Conservation (phyloP, 225 moss, liverwort and hornwort genomes). For the Polytrichum commune region DNA sequence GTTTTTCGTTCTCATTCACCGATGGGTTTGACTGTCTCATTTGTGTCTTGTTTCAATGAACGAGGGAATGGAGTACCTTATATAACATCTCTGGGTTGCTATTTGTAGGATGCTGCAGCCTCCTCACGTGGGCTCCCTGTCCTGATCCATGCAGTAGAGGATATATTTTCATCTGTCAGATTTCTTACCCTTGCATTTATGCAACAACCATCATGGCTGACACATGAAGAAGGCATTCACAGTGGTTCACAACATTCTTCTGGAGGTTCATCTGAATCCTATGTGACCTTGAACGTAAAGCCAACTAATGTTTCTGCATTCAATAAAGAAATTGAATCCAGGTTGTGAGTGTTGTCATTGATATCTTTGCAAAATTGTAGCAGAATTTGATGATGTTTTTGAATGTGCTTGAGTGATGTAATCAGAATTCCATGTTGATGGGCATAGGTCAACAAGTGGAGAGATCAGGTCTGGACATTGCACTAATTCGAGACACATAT, state of each 20-base stretch:
- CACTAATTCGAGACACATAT: conserved; percentile 51
- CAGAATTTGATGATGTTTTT: neutral
- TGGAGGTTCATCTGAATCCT: conserved; percentile 5
- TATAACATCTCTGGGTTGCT: neutral
- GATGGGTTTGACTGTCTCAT: neutral
- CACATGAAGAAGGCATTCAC: conserved; percentile 11
- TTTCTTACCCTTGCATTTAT: conserved; percentile 69
- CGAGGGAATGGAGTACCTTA: neutral
- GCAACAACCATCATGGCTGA: conserved; percentile 27
- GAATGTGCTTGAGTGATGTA: neutral
- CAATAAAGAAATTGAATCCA: too few species aligned
- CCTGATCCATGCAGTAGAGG: conserved; percentile 59
- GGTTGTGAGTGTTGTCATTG: too few species aligned
- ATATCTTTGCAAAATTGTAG: too few species aligned
- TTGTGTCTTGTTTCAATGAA: neutral
- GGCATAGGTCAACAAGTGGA: conserved; percentile 39
- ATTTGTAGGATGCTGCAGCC: conserved; percentile 50
- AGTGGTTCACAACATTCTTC: conserved; percentile 17
- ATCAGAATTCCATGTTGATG: neutral
- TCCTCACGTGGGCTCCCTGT: conserved; percentile 44
- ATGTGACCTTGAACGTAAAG: neutral
- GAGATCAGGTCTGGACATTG: conserved; percentile 62
- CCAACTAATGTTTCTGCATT: too few species aligned
- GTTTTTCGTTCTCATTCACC: neutral
- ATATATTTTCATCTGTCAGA: conserved; percentile 70